Evolutionary conservation across 2,329 filamentous ascomycete species (phyloP).

Genomic region (Penicillium sp.): DNA sequence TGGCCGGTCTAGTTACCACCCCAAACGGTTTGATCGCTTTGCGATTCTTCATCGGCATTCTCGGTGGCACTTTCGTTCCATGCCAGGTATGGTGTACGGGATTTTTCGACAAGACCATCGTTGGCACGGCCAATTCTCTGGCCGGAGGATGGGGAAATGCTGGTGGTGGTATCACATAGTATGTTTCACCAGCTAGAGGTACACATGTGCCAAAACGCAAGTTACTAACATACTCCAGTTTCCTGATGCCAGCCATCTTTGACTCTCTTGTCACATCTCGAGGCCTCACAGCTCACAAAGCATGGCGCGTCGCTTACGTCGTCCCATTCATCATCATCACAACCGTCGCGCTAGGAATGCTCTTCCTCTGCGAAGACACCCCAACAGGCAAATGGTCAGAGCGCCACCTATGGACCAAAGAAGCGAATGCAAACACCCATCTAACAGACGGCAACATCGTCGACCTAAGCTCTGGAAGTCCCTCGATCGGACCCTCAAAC

Average conservation of each 20-base stretch:
- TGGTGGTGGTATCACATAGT: conserved; percentile 84
- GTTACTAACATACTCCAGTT: conserved; percentile 42
- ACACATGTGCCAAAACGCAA: not conserved
- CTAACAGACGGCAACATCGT: conserved; percentile 29
- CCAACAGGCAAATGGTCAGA: conserved; percentile 81
- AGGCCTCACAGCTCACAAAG: conserved; percentile 64
- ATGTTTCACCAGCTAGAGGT: conserved; percentile 5
- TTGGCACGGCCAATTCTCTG: conserved; percentile 83
- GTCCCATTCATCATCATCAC: conserved; percentile 79
- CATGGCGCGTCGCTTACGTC: conserved; percentile 83
- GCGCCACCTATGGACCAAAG: conserved; percentile 59
- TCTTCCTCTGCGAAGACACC: conserved; percentile 76
- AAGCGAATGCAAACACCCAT: conserved; percentile 25
- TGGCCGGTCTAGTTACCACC: conserved; percentile 73
- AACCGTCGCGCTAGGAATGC: conserved; percentile 63
- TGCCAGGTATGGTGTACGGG: conserved; percentile 92
- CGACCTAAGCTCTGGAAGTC: conserved; percentile 27
- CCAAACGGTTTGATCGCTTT: conserved; percentile 53
- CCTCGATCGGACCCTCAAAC: conserved; percentile 22
- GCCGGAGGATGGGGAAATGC: conserved; percentile 84
- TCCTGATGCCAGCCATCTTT: conserved; percentile 88
- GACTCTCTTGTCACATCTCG: conserved; percentile 66
- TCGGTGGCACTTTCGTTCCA: conserved; percentile 46
- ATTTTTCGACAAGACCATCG: conserved; percentile 90
- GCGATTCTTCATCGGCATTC: conserved; percentile 46